These are phyloP conservation scores for Didymellaceae sp. DNA, from an alignment of 2,329 filamentous ascomycete species.

Conservation along the genomic window DNA sequence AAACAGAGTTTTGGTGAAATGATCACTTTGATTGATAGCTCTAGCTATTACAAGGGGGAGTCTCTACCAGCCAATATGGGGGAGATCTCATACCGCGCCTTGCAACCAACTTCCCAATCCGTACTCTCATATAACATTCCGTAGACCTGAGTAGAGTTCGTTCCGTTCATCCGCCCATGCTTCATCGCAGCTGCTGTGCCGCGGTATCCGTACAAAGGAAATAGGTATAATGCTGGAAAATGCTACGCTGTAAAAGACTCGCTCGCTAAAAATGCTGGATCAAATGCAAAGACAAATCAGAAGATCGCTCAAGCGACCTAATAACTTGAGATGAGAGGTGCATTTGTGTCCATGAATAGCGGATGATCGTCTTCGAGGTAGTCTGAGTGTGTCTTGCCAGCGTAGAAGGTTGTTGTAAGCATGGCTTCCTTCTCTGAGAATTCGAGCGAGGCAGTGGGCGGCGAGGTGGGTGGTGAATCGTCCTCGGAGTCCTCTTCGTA, in stretches of 20 bases:
- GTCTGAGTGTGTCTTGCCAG: constrained; percentile 46
- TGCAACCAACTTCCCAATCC: constrained; percentile 15
- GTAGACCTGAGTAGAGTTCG: constrained; percentile 19
- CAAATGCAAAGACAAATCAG: constrained; percentile 40
- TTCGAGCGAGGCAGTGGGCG: constrained; percentile 53
- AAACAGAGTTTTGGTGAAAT: constrained; percentile 17
- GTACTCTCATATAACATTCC: constrained; percentile 11
- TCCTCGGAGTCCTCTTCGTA: constrained; percentile 59
- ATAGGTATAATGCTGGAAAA: constrained; percentile 40
- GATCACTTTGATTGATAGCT: constrained; percentile 31
- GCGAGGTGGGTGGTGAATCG: constrained; percentile 56
- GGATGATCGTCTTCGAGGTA: constrained; percentile 48
- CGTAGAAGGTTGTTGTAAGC: constrained; percentile 55
- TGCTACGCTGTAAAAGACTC: constrained; percentile 42
- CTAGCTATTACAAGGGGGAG: constrained; percentile 33
- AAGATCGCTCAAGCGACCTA: constrained; percentile 43
- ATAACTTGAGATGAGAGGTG: constrained; percentile 50
- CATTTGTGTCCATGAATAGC: constrained; percentile 50
- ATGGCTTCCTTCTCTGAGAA: constrained; percentile 57
- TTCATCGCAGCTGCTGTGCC: constrained; percentile 18
- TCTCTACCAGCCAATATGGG: constrained; percentile 31
- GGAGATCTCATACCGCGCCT: constrained; percentile 34
- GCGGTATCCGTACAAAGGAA: constrained; percentile 27
- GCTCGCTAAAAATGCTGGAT: constrained; percentile 48
- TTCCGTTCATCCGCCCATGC: constrained; percentile 8